A percentile compares a stretch with the other conserved stretches of the same genome.
Conservation (phyloP, 1,139 yeast genomes). For the Zygotorulaspora mrakii region DNA sequence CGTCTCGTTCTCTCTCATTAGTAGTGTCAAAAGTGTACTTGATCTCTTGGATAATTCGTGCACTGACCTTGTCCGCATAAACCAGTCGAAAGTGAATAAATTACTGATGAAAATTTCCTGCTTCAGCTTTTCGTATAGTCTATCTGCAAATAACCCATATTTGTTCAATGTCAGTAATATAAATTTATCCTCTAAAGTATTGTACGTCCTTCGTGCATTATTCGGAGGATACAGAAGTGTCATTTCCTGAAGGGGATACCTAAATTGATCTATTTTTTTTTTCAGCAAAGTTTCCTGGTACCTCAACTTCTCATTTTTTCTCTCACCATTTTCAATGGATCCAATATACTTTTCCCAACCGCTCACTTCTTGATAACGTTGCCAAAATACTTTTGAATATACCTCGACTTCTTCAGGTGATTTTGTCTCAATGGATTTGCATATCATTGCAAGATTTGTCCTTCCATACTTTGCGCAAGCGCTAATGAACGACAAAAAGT, state of each 20-base stretch:
- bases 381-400: constrained; percentile 75
- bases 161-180: constrained; percentile 68
- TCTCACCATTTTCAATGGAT: constrained; percentile 89
- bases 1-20: constrained; percentile 77
- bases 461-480: constrained; percentile 80
- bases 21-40: constrained; percentile 69
- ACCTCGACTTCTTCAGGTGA: constrained; percentile 62
- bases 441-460: constrained; percentile 53
- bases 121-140: constrained; percentile 69
- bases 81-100: constrained; percentile 86
- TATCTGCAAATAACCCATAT: constrained; percentile 69
- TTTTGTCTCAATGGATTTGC: constrained; percentile 65
- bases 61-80: constrained; percentile 76
- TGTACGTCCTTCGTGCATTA: constrained; percentile 79
- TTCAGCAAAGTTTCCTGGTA: constrained; percentile 65
- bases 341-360: constrained; percentile 80
- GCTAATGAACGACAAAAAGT: constrained; percentile 80
- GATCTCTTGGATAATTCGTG: constrained; percentile 81
- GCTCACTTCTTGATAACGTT: constrained; percentile 63
- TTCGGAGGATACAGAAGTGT: constrained; percentile 85
- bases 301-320: constrained; percentile 59
- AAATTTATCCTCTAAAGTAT: constrained; percentile 83
- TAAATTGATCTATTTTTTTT: constrained; percentile 57
- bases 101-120: constrained; percentile 72
- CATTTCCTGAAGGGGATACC: constrained; percentile 73